Base-by-base conservation (phyloP, 1,284 basidiomycete genomes). In the Sutorius eximius region DNA sequence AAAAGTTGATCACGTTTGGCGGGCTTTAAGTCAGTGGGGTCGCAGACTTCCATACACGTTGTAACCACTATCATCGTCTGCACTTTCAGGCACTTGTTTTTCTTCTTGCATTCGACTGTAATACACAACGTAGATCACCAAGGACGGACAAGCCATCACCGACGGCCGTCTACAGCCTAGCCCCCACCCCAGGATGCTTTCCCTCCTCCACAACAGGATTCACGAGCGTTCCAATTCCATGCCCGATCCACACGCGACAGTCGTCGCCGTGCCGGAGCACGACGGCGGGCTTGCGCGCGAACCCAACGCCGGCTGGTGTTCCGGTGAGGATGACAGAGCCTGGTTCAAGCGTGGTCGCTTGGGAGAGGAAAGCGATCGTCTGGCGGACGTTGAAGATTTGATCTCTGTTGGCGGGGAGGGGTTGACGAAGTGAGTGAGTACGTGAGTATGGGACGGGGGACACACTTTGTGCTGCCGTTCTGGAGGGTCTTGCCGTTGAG, bases 301-400 rank as follows among this genome's bases (percentile, higher is more conserved):
- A 91, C 0, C 92, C 92, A 32, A 93, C 89, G 24, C 90, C 86
- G 58, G 81, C 84, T 0, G 87, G 87, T 1, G 88, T 89, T 3
- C 87, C 88, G 45, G 91, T 94, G 63, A 92, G 79, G 63, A 95
- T 89, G 58, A 95, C 75, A 0, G 87, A 86, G 1, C 93, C 94
- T 0, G 90, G 83, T 57, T 85, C 82, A 24, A 97, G 82, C 0
- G 93, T 96, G 5, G 92, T 93, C 1, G 88, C 93, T 66, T 92
- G 87, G 0, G 91, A 93, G 34, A 95, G 81, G 77, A 86, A 89
- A 0, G 91, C 78, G 50, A 95, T 77, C 0, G 88, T 87, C 60
- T 85, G 79, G 34, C 82, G 81, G 43, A 91, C 82, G 61, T 70
- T 82, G 76, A 91, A 92, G 47, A 91, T 85, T 65, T 89, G 87